Base-by-base conservation (phyloP, 2,329 filamentous ascomycete genomes). In the Aspergillus terreus region DNA sequence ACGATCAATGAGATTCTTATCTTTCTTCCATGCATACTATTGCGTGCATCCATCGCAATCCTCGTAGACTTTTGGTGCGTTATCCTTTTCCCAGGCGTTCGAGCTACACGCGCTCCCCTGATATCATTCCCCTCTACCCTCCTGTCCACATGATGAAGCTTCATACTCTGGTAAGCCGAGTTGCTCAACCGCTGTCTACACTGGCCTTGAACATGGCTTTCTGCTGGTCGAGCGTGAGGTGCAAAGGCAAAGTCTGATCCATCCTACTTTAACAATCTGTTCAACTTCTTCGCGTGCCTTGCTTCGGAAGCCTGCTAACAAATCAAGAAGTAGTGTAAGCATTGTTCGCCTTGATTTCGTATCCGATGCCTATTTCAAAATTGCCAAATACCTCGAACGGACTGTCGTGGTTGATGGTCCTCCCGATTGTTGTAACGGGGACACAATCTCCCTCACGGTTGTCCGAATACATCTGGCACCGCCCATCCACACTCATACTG, bases 121-220 rank as follows among this genome's bases (percentile, higher is more conserved):
- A 38, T 4, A 51, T 32, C 44, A 43, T 35, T 14, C 45, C 48
- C 11, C 9, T 47, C 17, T 25, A 38, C 21, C 32, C 32, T 25
- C n/a, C 48, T 46, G 46, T 12, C 33, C 19, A 17, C 21, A 70
- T 73, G 71, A 74, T 62, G 71, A 72, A 62, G 68, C 55, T 46
- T 52, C 63, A 66, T 65, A 68, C 69, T 73, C 71, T 74, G 72
- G 72, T 74, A 74, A 74, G 68, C 71, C 68, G 67, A 74, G 61
- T 57, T 59, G 63, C 71, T 71, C 69, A 74, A 69, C 71, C 71
- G 71, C 71, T 58, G 44, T 54, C 55, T 57, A 51, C 45, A 54
- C 56, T 53, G 53, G 51, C 52, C 41, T 38, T 23, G 23, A 49
- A 36, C 45, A 53, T 38, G 41, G 47, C 52, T 54, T 47, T 53